phyloP scores from a whole-genome alignment of 2,329 filamentous ascomycete species.

The Colletotrichum phormii region DNA sequence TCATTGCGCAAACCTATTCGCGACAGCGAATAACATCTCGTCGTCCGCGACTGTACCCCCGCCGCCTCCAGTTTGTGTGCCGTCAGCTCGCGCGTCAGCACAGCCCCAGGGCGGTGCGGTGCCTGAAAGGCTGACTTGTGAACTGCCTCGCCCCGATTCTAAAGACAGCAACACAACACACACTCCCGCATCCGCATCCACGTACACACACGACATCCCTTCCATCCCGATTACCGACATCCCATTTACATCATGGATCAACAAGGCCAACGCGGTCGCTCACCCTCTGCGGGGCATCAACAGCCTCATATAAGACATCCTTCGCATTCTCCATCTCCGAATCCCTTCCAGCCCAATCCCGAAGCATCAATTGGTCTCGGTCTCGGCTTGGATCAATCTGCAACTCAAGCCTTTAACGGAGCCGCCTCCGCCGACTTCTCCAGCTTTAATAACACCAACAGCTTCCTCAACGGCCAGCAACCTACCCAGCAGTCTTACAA shows the following conservation, averaged over 20 bases:
- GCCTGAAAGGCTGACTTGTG: constrained; percentile 57
- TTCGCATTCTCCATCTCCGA: constrained; percentile 72
- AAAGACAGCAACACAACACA: constrained; percentile 48
- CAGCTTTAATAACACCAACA: constrained; percentile 57
- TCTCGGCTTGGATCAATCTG: constrained; percentile 66
- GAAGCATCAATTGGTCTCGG: constrained; percentile 64
- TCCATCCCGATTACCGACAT: constrained; percentile 37
- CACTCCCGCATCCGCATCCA: constrained; percentile 9
- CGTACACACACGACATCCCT: constrained; percentile 32
- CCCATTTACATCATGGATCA: constrained; percentile 52
- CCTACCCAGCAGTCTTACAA: constrained; percentile 53
- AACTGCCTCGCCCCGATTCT: constrained; percentile 56
- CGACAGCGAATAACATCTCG: constrained; percentile 31
- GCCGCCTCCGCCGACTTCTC: constrained; percentile 58
- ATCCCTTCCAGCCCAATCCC: constrained; percentile 62
- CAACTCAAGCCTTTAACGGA: constrained; percentile 53
- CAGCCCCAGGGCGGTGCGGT: constrained; percentile 55
- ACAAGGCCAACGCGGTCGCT: constrained; percentile 64
- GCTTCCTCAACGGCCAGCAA: constrained; percentile 63
- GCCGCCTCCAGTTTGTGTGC: constrained; percentile 37
- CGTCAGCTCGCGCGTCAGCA: constrained; percentile 49
- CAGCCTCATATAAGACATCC: constrained; percentile 73
- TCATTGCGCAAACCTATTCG: constrained; percentile 18
- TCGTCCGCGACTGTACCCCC: constrained; percentile 24
- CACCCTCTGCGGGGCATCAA: constrained; percentile 69